Percentiles rank a stretch among this genome's conserved stretches.
Evolutionary conservation across 371 early-diverging fungal genomes (phyloP).

Genomic region (Batkoa obscura): DNA sequence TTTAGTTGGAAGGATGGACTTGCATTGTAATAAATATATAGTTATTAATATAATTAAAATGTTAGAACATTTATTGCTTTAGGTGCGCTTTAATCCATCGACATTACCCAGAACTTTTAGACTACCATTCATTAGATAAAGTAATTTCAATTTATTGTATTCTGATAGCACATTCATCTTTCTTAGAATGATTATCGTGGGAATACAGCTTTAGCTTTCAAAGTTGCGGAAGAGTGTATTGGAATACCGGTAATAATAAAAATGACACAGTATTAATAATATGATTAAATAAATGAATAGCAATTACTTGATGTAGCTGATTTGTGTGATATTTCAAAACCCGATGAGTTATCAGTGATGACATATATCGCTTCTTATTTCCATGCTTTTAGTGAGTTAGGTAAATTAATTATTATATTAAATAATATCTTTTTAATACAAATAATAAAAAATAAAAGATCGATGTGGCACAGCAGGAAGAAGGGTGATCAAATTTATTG

Average conservation of each 20-base stretch:
- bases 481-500: constrained; percentile 78
- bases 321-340: constrained; percentile 79
- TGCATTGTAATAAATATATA: constrained; percentile 44
- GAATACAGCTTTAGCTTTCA: constrained; percentile 90
- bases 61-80: not conserved
- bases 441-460: constrained; percentile 15
- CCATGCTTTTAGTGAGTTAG: constrained; percentile 82
- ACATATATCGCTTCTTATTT: constrained; percentile 98
- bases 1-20: constrained; percentile 82
- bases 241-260: constrained; percentile 52
- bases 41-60: not conserved
- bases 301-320: constrained; percentile 90
- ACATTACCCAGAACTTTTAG: constrained; percentile 88
- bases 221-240: constrained; percentile 74
- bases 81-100: constrained; percentile 91
- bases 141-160: constrained; percentile 8
- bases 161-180: not conserved
- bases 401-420: constrained; percentile 12
- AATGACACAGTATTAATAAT: not conserved
- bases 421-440: not conserved
- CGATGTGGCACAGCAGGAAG: constrained; percentile 79
- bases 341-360: constrained; percentile 95
- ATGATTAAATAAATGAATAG: constrained; percentile 8
- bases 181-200: constrained; percentile 40
- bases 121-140: constrained; percentile 68